Percentiles rank a stretch among this genome's conserved stretches.
These are phyloP conservation scores for Melampsora larici-populina DNA, from an alignment of 1,284 basidiomycete species.

Conservation along the genomic window DNA sequence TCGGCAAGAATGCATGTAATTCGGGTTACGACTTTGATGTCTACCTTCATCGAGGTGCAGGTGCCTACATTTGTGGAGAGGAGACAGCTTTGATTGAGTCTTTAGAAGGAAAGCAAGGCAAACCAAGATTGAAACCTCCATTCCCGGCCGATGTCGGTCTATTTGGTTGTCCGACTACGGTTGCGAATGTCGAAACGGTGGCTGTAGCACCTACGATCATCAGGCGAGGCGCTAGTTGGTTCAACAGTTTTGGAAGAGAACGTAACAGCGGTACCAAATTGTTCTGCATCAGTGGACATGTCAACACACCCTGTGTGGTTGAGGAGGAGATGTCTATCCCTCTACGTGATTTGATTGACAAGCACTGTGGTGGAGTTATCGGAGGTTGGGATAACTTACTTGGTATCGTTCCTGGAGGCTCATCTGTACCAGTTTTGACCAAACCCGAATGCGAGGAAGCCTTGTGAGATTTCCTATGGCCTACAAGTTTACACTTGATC, in stretches of 20 bases:
- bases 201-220: constrained; percentile 96
- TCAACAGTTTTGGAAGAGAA: constrained; percentile 84
- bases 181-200: constrained; percentile 97
- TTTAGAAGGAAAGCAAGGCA: constrained; percentile 94
- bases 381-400: constrained; percentile 96
- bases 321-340: constrained; percentile 99
- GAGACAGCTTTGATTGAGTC: constrained; percentile 97
- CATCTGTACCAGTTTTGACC: constrained; percentile 90
- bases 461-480: constrained; percentile 60
- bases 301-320: constrained; percentile 95
- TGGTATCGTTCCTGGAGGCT: constrained; percentile 91
- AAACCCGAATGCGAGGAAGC: constrained; percentile 76
- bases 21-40: constrained; percentile 93
- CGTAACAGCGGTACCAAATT: constrained; percentile 94
- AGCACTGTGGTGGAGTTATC: constrained; percentile 88
- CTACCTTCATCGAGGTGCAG: constrained; percentile 93
- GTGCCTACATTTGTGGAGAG: constrained; percentile 98
- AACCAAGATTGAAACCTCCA: constrained; percentile 96
- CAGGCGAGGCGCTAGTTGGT: constrained; percentile 86
- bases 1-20: constrained; percentile 89
- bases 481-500: neutral
- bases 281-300: constrained; percentile 92
- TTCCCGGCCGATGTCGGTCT: constrained; percentile 97
- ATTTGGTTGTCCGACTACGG: constrained; percentile 94
- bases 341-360: constrained; percentile 86